These are phyloP conservation scores for Calocybe indica DNA, from an alignment of 768 basidiomycete genomes.

Conservation along the genomic window DNA sequence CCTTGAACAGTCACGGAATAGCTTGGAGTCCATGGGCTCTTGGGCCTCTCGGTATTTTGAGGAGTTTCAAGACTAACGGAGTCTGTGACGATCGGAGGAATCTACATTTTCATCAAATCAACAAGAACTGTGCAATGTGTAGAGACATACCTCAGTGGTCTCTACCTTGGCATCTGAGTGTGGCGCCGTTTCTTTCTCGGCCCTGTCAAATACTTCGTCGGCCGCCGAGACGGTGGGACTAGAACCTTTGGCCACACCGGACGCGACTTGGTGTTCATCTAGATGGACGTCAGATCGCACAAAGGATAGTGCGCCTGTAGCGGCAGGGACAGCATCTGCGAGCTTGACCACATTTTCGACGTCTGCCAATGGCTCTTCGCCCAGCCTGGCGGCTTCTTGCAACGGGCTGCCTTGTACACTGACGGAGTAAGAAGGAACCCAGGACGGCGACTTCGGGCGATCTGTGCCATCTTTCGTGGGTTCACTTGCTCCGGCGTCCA, in stretches of 20 bases:
- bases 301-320: neutral
- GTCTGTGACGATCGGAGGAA: neutral
- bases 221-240: neutral
- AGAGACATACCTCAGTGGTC: too few relatives aligned
- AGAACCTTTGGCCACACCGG: too few relatives aligned
- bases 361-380: conserved; percentile 5
- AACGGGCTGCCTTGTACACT: conserved; percentile 23
- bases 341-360: neutral
- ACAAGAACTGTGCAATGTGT: too few relatives aligned
- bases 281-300: too few relatives aligned
- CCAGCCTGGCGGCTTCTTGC: conserved; percentile 7
- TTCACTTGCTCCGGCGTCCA: too few relatives aligned
- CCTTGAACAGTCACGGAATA: conserved; percentile 13
- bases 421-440: conserved; percentile 30
- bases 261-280: too few relatives aligned
- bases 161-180: too few relatives aligned
- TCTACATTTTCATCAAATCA: too few relatives aligned
- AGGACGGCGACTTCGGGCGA: conserved; percentile 23
- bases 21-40: conserved; percentile 10
- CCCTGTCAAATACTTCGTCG: neutral
- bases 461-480: neutral
- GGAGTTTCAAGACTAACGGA: neutral
- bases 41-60: neutral
- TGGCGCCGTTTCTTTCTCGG: neutral
- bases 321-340: neutral